Evolutionary conservation across 208 protist species (phyloP), one percentile per base, ranked within the genome.

Genomic region (Novymonas esmeraldas): DNA sequence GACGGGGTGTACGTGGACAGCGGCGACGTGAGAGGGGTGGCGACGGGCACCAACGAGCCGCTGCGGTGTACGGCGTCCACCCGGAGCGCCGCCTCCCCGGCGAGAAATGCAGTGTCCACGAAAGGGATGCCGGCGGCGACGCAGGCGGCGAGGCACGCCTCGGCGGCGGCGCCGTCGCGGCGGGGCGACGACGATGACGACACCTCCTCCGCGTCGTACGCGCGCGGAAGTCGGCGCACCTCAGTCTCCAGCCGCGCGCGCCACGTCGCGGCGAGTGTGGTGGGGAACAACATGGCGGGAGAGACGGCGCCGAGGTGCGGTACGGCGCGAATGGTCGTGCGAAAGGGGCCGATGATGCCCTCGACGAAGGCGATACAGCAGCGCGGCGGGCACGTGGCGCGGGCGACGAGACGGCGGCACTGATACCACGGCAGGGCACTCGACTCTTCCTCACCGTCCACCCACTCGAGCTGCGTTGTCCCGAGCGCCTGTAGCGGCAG

Each of bases 81-180:
- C n/a, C 71, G 64, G 56, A 75, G 70, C 6, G 42, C 63, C 14
- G 59, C 76, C 50, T 78, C 70, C 22, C 66, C 38, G 10, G 67
- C 56, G 39, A 56, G 64, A 38, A 85, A 85, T 9, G 20, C 28
- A 20, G 63, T 58, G 50, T 81, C 79, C 13, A 81, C 63, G 55
- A 85, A 85, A 16, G 57, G 45, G 11, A 70, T 64, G 33, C 59
- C 69, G 2, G 48, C 65, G 10, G 33, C 34, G 22, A 71, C 52
- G 39, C 65, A 71, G 29, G 34, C 16, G 6, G 14, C 14, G 31
- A 71, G 38, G 13, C 20, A 14, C 14, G 31, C 29, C 65, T 62
- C 65, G 10, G 36, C 33, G 65, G 34, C 38, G 18, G 2, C 14
- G 18, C 28, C 29, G 16, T 36, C 26, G 41, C 57, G 6, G 24